These are phyloP conservation scores for Inga oerstediana DNA, from an alignment of 306 rosid genomes.

Conservation along the genomic window DNA sequence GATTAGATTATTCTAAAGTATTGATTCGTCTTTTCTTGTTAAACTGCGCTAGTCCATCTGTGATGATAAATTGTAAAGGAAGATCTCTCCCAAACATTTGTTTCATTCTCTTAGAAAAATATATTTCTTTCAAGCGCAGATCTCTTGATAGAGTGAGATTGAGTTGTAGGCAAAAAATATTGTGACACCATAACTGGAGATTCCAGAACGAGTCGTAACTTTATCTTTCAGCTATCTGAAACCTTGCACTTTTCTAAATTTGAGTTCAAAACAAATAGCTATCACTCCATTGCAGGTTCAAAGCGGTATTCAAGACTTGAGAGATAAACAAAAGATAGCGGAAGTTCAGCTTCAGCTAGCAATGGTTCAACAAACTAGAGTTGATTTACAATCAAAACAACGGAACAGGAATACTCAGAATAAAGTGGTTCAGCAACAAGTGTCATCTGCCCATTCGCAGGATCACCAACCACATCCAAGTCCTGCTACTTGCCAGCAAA, in stretches of 20 bases:
- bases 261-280: not conserved
- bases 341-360: conserved; percentile 24
- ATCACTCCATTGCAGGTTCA: conserved; percentile 11
- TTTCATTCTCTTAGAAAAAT: no score
- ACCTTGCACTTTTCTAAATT: not conserved
- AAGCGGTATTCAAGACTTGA: conserved; percentile 14
- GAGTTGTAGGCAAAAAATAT: not conserved
- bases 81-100: not conserved
- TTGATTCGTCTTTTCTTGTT: not conserved
- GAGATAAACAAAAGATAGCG: conserved; percentile 9
- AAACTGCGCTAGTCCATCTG: not conserved
- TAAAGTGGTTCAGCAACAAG: conserved; percentile 8
- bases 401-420: conserved; percentile 13
- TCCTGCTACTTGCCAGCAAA: not conserved
- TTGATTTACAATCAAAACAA: not conserved
- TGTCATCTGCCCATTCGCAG: not conserved
- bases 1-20: not conserved
- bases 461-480: not conserved
- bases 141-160: not conserved
- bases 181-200: not conserved
- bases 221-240: not conserved
- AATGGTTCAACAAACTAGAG: conserved; percentile 7
- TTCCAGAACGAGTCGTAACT: not conserved
- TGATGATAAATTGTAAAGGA: not conserved
- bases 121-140: not conserved